Evolutionary conservation across 495 filamentous ascomycete species (phyloP).

Genomic region (Penicillium ochrochloron): DNA sequence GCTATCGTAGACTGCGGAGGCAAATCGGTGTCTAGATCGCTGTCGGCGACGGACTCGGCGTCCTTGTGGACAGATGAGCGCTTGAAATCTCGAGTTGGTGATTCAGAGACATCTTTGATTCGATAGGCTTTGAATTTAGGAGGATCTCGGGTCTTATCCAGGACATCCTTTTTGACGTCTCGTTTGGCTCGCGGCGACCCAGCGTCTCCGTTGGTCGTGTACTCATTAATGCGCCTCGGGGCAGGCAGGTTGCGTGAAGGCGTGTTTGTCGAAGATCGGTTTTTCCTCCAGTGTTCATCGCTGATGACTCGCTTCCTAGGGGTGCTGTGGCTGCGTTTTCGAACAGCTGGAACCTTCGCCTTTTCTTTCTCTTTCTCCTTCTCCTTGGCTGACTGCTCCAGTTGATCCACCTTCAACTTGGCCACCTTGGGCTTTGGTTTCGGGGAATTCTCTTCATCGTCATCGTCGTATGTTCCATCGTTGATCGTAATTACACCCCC

Average conservation of each 20-base stretch:
- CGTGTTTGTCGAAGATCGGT: slow-evolving; percentile 53
- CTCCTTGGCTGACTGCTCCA: slow-evolving; percentile 24
- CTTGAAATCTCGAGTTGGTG: slow-evolving; percentile 22
- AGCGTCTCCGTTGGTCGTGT: slow-evolving; percentile 46
- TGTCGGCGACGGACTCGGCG: slow-evolving; percentile 28
- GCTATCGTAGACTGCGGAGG: slow-evolving; percentile 15
- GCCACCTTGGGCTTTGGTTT: slow-evolving; percentile 34
- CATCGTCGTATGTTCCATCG: slow-evolving; percentile 44
- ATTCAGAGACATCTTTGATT: slow-evolving; percentile 6
- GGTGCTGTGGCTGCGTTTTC: slow-evolving; percentile 54
- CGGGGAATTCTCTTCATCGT: slow-evolving; percentile 41
- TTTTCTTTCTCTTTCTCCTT: slow-evolving; percentile 23
- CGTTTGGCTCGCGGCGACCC: slow-evolving; percentile 26
- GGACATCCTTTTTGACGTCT: slow-evolving; percentile 31
- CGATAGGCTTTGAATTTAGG: slow-evolving; percentile 20
- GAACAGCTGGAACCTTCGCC: slow-evolving; percentile 20
- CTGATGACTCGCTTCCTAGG: slow-evolving; percentile 81
- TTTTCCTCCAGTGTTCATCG: slow-evolving; percentile 72
- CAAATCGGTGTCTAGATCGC: slow-evolving; percentile 31
- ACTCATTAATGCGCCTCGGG: slow-evolving; percentile 50
- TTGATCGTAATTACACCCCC: slow-evolving; percentile 59
- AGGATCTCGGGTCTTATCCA: slow-evolving; percentile 18
- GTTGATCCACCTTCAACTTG: slow-evolving; percentile 31
- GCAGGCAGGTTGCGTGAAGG: slow-evolving; percentile 56
- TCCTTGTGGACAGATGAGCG: slow-evolving; percentile 23